phyloP scores from a whole-genome alignment of 345 rosid species.

The Pugionium dolabratum region DNA sequence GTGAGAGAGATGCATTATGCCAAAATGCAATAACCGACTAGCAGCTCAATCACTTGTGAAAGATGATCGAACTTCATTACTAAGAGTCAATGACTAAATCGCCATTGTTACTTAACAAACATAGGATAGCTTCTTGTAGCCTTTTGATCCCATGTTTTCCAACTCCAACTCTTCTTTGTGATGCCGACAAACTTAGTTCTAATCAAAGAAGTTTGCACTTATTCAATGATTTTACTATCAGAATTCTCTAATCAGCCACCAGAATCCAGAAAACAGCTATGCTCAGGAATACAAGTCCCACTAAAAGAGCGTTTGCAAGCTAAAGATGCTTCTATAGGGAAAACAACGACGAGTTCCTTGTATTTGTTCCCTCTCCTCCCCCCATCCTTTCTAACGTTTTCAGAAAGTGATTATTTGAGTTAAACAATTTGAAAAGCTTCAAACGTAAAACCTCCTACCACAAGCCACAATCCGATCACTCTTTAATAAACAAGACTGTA shows the following conservation, averaged over 20 bases:
- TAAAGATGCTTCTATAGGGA: background rate
- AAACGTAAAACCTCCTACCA: background rate
- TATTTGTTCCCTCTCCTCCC: background rate
- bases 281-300: background rate
- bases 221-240: background rate
- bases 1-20: background rate
- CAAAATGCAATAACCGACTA: background rate
- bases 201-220: background rate
- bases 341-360: too few species aligned
- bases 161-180: background rate
- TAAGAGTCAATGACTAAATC: conserved; percentile 9
- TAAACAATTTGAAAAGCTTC: conserved; percentile 2
- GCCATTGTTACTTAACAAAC: conserved; percentile 1
- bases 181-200: background rate
- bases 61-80: conserved; percentile 3
- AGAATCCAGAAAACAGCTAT: conserved; percentile 22
- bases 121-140: conserved; percentile 1
- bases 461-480: conserved; percentile 5
- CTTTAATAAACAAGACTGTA: conserved; percentile 7
- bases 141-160: background rate
- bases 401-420: background rate
- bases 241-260: conserved; percentile 8
- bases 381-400: background rate
- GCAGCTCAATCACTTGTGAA: background rate
- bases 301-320: background rate